A percentile compares a stretch with the other conserved stretches of the same genome.
phyloP scores from a whole-genome alignment of 441 rosid genomes.

The Populus hybrid region DNA sequence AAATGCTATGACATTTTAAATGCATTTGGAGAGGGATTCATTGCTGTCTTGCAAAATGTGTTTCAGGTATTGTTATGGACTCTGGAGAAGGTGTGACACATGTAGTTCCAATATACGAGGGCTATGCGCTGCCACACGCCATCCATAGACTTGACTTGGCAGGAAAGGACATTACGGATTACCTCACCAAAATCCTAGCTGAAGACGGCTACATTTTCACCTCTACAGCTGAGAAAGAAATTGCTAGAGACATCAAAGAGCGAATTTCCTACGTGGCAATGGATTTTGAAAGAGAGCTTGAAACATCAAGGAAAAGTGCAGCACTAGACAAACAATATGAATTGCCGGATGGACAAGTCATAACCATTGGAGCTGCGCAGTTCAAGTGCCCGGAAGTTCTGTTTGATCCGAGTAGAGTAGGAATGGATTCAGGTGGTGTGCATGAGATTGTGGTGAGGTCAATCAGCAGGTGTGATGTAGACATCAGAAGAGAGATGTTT shows the following conservation, averaged over 20 bases:
- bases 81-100: constrained; percentile 25
- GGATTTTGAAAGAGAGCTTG: constrained; percentile 19
- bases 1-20: background rate
- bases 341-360: constrained; percentile 23
- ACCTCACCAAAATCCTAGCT: constrained; percentile 19
- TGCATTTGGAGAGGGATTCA: background rate
- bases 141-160: constrained; percentile 19
- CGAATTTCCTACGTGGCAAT: constrained; percentile 11
- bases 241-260: constrained; percentile 19
- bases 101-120: constrained; percentile 20
- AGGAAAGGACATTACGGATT: constrained; percentile 19
- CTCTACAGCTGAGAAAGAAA: constrained; percentile 16
- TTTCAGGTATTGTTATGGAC: constrained; percentile 21
- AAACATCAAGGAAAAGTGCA: constrained; percentile 7
- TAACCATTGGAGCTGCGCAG: constrained; percentile 22
- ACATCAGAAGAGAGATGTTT: constrained; percentile 24
- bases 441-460: constrained; percentile 17
- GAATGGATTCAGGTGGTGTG: constrained; percentile 20
- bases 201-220: constrained; percentile 15
- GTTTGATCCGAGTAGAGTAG: constrained; percentile 22
- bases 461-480: constrained; percentile 19
- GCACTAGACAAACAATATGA: constrained; percentile 18
- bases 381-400: constrained; percentile 18
- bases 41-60: background rate
- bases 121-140: constrained; percentile 22